A percentile compares a stretch with the other conserved stretches of the same genome.
Conservation (phyloP, 106 monocot species). For the Amphibolis antarctica region DNA sequence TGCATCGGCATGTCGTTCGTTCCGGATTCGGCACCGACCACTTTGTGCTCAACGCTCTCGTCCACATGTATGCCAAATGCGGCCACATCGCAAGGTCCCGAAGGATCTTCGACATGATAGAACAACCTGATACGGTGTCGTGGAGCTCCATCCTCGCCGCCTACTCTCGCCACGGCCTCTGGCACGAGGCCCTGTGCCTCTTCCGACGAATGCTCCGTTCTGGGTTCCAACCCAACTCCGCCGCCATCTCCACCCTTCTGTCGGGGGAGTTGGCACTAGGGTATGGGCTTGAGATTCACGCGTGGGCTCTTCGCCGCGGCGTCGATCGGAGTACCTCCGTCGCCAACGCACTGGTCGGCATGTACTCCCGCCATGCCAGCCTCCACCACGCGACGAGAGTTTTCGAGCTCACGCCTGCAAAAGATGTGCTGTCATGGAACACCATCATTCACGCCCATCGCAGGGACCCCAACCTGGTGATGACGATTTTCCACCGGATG, state of each 20-base stretch:
- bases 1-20: slow-evolving; percentile 49
- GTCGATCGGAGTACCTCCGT: slow-evolving; percentile 36
- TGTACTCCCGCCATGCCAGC: slow-evolving; percentile 31
- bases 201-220: slow-evolving; percentile 32
- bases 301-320: slow-evolving; percentile 53
- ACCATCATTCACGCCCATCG: slow-evolving; percentile 50
- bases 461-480: slow-evolving; percentile 12
- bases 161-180: slow-evolving; percentile 43
- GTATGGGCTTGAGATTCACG: slow-evolving; percentile 42
- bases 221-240: slow-evolving; percentile 29
- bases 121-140: slow-evolving; percentile 27
- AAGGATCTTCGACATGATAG: slow-evolving; percentile 34
- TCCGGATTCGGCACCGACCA: slow-evolving; percentile 34
- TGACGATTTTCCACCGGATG: slow-evolving; percentile 47
- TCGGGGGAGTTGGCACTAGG: slow-evolving; percentile 10
- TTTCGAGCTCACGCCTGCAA: slow-evolving; percentile 48
- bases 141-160: slow-evolving; percentile 70
- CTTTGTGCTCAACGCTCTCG: slow-evolving; percentile 59
- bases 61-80: slow-evolving; percentile 83
- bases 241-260: slow-evolving; percentile 48
- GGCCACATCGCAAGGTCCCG: slow-evolving; percentile 50
- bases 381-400: slow-evolving; percentile 14
- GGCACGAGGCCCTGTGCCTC: slow-evolving; percentile 23
- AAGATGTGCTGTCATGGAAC: slow-evolving; percentile 79
- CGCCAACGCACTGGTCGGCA: slow-evolving; percentile 45